Evolutionary conservation across 306 rosid genomes (phyloP).

Genomic region (Citrullus colocynthis): DNA sequence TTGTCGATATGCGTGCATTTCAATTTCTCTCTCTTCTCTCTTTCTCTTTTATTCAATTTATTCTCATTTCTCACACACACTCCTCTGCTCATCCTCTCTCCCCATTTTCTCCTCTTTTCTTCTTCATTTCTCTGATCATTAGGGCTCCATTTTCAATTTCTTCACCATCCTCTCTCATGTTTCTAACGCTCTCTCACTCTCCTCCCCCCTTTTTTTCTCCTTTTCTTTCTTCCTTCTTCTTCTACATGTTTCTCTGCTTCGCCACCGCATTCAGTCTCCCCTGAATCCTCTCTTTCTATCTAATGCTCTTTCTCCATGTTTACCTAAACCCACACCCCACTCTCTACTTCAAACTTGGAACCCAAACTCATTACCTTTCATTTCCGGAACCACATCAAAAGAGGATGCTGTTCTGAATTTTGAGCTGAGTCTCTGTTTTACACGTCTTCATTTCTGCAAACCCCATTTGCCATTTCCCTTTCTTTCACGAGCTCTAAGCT

Average conservation of each 20-base stretch:
- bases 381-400: not conserved
- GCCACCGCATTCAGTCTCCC: not conserved
- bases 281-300: not conserved
- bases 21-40: not conserved
- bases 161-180: not conserved
- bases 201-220: not conserved
- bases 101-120: not conserved
- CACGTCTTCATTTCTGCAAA: not conserved
- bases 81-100: not conserved
- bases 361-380: not conserved
- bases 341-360: too few relatives aligned
- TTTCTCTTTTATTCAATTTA: not conserved
- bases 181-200: not conserved
- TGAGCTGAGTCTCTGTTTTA: not conserved
- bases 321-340: not conserved
- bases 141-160: not conserved
- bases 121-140: not conserved
- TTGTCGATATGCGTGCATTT: conserved; percentile 6
- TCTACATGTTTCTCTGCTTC: not conserved
- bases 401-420: not conserved
- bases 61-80: not conserved
- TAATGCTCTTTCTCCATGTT: not conserved
- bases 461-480: not conserved
- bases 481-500: not conserved
- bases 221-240: not conserved